Conservation (phyloP, 306 rosid species). For the Coriaria nepalensis region DNA sequence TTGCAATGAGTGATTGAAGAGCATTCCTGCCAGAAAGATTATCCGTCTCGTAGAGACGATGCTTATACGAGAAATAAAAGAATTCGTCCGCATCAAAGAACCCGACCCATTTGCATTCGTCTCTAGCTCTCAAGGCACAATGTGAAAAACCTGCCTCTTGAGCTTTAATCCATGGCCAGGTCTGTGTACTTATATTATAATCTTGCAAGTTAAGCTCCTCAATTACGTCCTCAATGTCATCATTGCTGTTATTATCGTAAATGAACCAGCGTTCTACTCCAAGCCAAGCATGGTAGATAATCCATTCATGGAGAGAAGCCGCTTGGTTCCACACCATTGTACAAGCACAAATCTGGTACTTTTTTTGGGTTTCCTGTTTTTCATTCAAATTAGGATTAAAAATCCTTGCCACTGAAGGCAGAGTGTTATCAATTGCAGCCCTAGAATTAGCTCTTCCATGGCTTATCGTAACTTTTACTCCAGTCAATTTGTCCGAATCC, state of each 20-base stretch:
- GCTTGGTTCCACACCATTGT: constrained; percentile 98
- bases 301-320: constrained; percentile 64
- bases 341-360: constrained; percentile 71
- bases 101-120: constrained; percentile 87
- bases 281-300: constrained; percentile 84
- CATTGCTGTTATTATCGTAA: constrained; percentile 91
- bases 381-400: constrained; percentile 6
- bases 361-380: constrained; percentile 16
- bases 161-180: constrained; percentile 96
- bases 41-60: constrained; percentile 15
- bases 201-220: constrained; percentile 38
- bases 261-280: constrained; percentile 92
- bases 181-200: constrained; percentile 50
- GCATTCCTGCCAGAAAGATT: constrained; percentile 44
- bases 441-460: constrained; percentile 15
- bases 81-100: constrained; percentile 94
- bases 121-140: constrained; percentile 70
- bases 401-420: constrained; percentile 61
- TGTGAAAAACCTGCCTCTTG: constrained; percentile 98
- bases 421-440: constrained; percentile 19
- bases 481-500: constrained; percentile 32
- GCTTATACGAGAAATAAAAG: constrained; percentile 52
- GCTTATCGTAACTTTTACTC: constrained; percentile 53
- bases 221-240: constrained; percentile 45
- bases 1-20: constrained; percentile 37